Base-by-base conservation (phyloP, 805 yeast genomes). In the Torulaspora microellipsoides region DNA sequence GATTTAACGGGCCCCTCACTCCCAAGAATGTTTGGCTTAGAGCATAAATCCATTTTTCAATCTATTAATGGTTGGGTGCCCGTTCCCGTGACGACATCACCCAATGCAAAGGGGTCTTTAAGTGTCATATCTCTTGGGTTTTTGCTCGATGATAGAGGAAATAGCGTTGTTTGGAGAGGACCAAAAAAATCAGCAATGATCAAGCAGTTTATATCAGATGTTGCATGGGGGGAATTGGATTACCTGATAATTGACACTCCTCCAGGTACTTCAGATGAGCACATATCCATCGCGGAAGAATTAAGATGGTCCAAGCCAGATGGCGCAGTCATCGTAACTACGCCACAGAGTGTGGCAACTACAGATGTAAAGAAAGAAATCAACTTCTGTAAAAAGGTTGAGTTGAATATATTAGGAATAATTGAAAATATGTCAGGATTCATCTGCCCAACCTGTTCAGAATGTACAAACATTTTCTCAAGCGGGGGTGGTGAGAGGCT, bases 101-200 rank as follows among this genome's bases (percentile, higher is more conserved):
- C 53, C 8, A 75, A 70, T 42, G 48, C 53, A 11, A 43, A 65
- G 23, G 65, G 73, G 45, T 58, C 77, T 58, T 65, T 91, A 10
- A 73, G 78, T 23, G 75, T 90, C 35, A 88, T 91, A 84, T 86
- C 95, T 3, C 64, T 93, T 11, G 99, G 98, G 6, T 93, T 93
- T 60, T 65, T 93, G 40, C 66, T 93, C 6, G 81, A 83, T 20
- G 83, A 87, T 58, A 67, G 98, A 49, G 95, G 95, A 23, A 86
- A 84, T 56, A 81, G 95, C 20, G 93, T 93, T 13, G 97, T 93
- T 8, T 93, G 99, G 99, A 73, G 98, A 59, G 99, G 99, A 0
- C 99, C 99, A 2, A 89, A 91, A 66, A 93, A 95, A 61, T 90
- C 97, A 0, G 96, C 97, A 11, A 93, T 93, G 98, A 85, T 93